A percentile compares a stretch with the other conserved stretches of the same genome.
phyloP scores from a whole-genome alignment of 2,329 filamentous ascomycete genomes.

The Whalleya microplaca region DNA sequence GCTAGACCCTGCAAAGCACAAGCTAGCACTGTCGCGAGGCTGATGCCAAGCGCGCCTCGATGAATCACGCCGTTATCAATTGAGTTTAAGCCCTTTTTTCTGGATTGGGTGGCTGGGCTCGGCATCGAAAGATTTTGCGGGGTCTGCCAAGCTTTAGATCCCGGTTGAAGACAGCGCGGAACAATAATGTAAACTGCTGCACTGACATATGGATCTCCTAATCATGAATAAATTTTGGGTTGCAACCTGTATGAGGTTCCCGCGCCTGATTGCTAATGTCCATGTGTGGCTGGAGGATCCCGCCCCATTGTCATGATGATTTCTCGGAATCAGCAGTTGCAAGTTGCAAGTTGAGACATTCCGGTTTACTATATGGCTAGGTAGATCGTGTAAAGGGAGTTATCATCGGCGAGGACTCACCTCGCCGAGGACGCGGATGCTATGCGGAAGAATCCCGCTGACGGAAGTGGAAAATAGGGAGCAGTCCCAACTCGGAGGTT shows the following conservation, averaged over 20 bases:
- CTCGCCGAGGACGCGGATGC: background rate
- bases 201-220: too few relatives aligned
- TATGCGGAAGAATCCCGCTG: background rate
- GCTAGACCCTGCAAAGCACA: background rate
- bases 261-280: background rate
- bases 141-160: background rate
- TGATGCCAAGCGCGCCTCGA: constrained; percentile 25
- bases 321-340: constrained; percentile 8
- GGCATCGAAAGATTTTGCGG: background rate
- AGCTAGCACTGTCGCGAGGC: constrained; percentile 20
- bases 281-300: background rate
- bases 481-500: constrained; percentile 8
- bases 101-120: too few relatives aligned
- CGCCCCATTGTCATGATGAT: background rate
- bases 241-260: background rate
- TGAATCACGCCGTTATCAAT: constrained; percentile 2
- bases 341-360: constrained; percentile 11
- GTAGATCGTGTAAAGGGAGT: background rate
- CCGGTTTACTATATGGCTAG: background rate
- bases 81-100: constrained; percentile 4
- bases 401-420: background rate
- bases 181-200: too few relatives aligned
- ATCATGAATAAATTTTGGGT: too few relatives aligned
- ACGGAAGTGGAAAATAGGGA: constrained; percentile 4
- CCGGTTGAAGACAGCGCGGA: background rate